Base-by-base conservation (phyloP, 2,329 filamentous ascomycete genomes). In the Sclerotinia sclerotiorum region DNA sequence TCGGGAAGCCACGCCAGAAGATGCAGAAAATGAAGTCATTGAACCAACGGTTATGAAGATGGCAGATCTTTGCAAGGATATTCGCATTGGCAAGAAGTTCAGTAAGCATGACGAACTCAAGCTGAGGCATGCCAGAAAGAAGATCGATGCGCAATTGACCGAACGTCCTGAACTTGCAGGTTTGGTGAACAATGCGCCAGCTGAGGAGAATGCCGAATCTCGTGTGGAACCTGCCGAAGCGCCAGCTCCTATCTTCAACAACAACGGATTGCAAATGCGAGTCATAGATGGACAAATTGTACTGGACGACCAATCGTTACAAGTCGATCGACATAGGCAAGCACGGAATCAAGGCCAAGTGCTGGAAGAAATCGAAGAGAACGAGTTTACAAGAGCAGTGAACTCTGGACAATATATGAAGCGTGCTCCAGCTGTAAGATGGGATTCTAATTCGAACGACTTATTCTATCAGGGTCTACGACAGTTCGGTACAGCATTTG, bases 401-500 rank as follows among this genome's bases (percentile, higher is more conserved):
- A 95, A 88, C 24, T 87, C 86, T 29, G 85, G 84, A 65, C 90
- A 89, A 15, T 93, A 88, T 79, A 83, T 86, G 77, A 89, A 91
- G 76, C 80, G 87, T 76, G 80, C 85, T 78, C 86, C 88, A 68
- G 82, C 85, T 35, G 87, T 90, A 72, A 82, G 85, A 44, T 96
- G 92, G 92, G 87, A 84, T 62, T 83, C 86, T n/a, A 84, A 86
- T 17, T 86, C 89, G 69, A 94, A 90, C 4, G 88, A 91, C 67
- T 82, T 86, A 56, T 95, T 95, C 80, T 95, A 93, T 81, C 85
- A 88, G 39, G 89, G 87, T 0, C 82, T 96, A 2, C 81, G 83
- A 68, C 90, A 90, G 84, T 94, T 93, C 75, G 92, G 92, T 68
- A 94, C 91, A 1, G 91, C 94, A 77, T 96, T 95, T 76, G 85